Conservation (phyloP, 305 asterid species). For the Plantago coronopus region DNA sequence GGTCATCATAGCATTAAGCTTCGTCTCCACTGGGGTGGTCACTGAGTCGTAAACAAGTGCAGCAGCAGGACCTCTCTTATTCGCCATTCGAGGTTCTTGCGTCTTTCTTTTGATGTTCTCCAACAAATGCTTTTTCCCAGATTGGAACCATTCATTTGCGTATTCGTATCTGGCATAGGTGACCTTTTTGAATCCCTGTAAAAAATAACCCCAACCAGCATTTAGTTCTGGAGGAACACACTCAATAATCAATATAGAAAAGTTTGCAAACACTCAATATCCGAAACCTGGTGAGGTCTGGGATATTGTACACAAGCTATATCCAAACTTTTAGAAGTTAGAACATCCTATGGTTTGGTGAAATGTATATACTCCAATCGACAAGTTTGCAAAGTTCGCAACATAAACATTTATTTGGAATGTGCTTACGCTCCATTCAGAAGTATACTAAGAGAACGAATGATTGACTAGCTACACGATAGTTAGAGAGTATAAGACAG, state of each 20-base stretch:
- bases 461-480: too few relatives aligned
- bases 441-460: too few relatives aligned
- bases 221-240: not conserved
- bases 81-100: conserved; percentile 1
- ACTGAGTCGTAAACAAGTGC: conserved; percentile 13
- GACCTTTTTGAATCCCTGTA: conserved; percentile 40
- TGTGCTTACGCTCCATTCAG: too few relatives aligned
- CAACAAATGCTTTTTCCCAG: conserved; percentile 37
- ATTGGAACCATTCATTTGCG: conserved; percentile 40
- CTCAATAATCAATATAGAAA: too few relatives aligned
- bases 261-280: not conserved
- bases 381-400: too few relatives aligned
- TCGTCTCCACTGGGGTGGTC: conserved; percentile 16
- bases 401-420: too few relatives aligned
- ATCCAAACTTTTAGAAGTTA: too few relatives aligned
- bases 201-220: not conserved
- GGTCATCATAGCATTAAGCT: conserved; percentile 23
- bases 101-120: conserved; percentile 35
- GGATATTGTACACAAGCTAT: too few relatives aligned
- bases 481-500: too few relatives aligned
- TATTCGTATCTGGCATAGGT: conserved; percentile 32
- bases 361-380: too few relatives aligned
- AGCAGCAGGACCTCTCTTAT: not conserved
- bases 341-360: too few relatives aligned
- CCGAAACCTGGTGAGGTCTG: not conserved